These are phyloP conservation scores for Pythium brassicae DNA, from an alignment of 352 stramenopile genomes.

Conservation along the genomic window DNA sequence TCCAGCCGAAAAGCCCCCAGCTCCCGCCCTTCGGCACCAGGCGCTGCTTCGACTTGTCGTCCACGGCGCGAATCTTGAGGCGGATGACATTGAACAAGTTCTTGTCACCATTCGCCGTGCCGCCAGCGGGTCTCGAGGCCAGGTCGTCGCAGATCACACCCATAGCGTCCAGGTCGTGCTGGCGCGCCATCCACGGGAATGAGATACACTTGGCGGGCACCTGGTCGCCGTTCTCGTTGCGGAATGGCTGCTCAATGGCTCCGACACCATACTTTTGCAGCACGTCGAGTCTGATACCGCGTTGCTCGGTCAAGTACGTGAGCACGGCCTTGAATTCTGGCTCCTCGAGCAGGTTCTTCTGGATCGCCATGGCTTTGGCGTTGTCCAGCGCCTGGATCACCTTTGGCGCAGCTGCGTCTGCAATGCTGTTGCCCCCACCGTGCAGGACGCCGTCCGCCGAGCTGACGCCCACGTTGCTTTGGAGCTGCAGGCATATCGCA, in stretches of 20 bases:
- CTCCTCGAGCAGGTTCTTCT: conserved; percentile 76
- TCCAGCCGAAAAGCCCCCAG: conserved; percentile 99
- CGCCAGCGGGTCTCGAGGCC: neutral
- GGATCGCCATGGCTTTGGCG: conserved; percentile 77
- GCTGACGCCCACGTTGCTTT: conserved; percentile 45
- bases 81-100: conserved; percentile 78
- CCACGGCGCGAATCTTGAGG: conserved; percentile 80
- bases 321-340: conserved; percentile 56
- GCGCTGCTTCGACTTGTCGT: conserved; percentile 85
- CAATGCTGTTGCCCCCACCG: conserved; percentile 13
- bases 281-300: conserved; percentile 63
- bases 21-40: conserved; percentile 90
- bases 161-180: conserved; percentile 80
- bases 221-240: conserved; percentile 49
- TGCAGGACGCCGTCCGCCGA: conserved; percentile 37
- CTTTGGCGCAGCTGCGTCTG: conserved; percentile 34
- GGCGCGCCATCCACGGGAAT: conserved; percentile 94
- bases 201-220: conserved; percentile 85
- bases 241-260: conserved; percentile 85
- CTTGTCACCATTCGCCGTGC: conserved; percentile 35
- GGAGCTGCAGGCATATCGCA: conserved; percentile 21
- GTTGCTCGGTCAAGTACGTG: conserved; percentile 64
- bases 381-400: conserved; percentile 81
- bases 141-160: conserved; percentile 57
- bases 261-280: conserved; percentile 89